Conservation (phyloP, 2,329 filamentous ascomycete species). For the Aspergillus thermomutatus region DNA sequence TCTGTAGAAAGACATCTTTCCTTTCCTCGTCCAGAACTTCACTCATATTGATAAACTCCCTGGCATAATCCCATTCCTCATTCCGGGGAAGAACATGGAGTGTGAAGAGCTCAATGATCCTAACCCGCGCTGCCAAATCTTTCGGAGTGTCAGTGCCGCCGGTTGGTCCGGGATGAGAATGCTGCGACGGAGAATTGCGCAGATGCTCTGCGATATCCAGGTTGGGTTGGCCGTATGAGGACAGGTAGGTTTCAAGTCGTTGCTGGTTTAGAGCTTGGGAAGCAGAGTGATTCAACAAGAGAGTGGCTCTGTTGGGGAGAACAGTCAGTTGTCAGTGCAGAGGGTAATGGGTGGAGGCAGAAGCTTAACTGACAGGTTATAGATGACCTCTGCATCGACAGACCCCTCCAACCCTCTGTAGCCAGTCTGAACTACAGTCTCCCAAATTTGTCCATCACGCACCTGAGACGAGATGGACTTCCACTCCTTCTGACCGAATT, state of each 20-base stretch:
- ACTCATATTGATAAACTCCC: conserved; percentile 82
- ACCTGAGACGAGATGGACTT: conserved; percentile 77
- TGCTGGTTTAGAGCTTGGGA: conserved; percentile 82
- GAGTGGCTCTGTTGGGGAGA: conserved; percentile 63
- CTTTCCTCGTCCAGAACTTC: conserved; percentile 89
- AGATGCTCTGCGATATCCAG: conserved; percentile 69
- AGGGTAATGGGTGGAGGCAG: conserved; percentile 6
- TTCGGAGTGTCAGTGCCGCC: conserved; percentile 77
- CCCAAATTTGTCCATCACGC: conserved; percentile 88
- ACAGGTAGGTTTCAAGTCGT: conserved; percentile 83
- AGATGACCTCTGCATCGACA: conserved; percentile 89
- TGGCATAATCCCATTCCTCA: conserved; percentile 92
- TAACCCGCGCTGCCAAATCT: conserved; percentile 79
- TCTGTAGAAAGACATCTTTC: conserved; percentile 82
- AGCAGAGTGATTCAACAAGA: conserved; percentile 84
- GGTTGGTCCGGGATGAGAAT: conserved; percentile 34
- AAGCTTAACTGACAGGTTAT: conserved; percentile 44
- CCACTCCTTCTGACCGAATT: conserved; percentile 85
- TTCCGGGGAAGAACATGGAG: conserved; percentile 92
- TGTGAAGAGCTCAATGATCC: conserved; percentile 92
- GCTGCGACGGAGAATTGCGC: conserved; percentile 33
- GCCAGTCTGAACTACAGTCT: conserved; percentile 81
- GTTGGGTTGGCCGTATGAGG: conserved; percentile 68
- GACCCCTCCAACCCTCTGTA: conserved; percentile 86
- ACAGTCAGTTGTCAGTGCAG: background rate